Percentiles rank a stretch among this genome's conserved stretches.
phyloP scores from a whole-genome alignment of 2,329 filamentous ascomycete species.

The Gyromitra esculenta region DNA sequence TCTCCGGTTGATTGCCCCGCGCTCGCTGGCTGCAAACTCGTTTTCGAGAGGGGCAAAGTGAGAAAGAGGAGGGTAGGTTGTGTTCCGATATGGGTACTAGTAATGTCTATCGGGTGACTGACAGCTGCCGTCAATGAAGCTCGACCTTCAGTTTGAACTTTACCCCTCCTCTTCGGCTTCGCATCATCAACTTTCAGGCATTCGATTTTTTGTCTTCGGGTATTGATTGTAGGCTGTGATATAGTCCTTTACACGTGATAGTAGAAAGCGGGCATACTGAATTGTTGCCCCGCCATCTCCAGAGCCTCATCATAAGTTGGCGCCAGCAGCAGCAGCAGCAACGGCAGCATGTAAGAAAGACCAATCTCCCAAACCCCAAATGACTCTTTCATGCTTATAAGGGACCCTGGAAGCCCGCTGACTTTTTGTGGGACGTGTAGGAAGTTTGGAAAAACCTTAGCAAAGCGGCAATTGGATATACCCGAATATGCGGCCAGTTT shows the following conservation, averaged over 20 bases:
- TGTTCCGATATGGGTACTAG: constrained; percentile 27
- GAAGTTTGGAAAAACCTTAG: constrained; percentile 99
- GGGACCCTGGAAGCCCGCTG: constrained; percentile 9
- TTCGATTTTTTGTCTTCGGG: constrained; percentile 18
- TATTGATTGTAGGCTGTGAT: constrained; percentile 14
- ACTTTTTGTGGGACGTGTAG: constrained; percentile 63
- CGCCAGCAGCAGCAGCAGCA: constrained; percentile 30
- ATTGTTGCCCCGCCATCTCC: constrained; percentile 49
- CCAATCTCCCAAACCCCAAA: constrained; percentile 3
- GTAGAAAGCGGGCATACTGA: constrained; percentile 40
- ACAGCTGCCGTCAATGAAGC: constrained; percentile 42
- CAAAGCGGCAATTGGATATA: constrained; percentile 98
- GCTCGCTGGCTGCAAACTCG: constrained; percentile 19
- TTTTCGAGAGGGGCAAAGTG: constrained; percentile 23
- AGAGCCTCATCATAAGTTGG: constrained; percentile 48
- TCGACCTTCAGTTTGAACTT: constrained; percentile 30
- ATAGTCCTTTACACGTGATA: constrained; percentile 45
- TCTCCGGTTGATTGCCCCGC: constrained; percentile 39
- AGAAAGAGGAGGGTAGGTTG: constrained; percentile 28
- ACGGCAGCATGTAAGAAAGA: constrained; percentile 49
- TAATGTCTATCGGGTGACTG: constrained; percentile 26
- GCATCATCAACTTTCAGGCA: constrained; percentile 32
- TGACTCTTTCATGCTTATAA: not conserved
- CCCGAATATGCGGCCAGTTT: constrained; percentile 99
- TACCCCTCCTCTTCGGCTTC: constrained; percentile 11